These are phyloP conservation scores for Isatis lusitanica DNA, from an alignment of 441 rosid genomes.

Conservation along the genomic window DNA sequence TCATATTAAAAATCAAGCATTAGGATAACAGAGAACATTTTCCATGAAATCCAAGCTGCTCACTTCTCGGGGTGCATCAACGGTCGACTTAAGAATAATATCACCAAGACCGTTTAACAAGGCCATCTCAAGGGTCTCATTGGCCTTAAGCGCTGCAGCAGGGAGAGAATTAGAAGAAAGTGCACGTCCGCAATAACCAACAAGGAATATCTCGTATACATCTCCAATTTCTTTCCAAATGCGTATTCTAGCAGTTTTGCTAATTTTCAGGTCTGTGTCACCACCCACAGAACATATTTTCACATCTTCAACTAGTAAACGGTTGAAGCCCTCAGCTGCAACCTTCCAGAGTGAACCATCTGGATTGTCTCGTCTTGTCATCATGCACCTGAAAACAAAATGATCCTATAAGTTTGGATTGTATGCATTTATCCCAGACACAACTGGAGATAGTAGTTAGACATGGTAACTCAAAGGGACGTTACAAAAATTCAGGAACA, in stretches of 20 bases:
- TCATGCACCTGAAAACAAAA: slow-evolving; percentile 75
- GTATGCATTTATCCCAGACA: slow-evolving; percentile 19
- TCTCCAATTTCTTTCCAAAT: slow-evolving; percentile 98
- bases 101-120: slow-evolving; percentile 77
- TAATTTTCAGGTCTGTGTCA: slow-evolving; percentile 53
- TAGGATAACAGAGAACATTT: slow-evolving; percentile 4
- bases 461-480: neutral
- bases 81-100: slow-evolving; percentile 67
- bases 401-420: slow-evolving; percentile 22
- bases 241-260: slow-evolving; percentile 70
- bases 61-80: slow-evolving; percentile 88
- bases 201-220: slow-evolving; percentile 91
- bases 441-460: neutral
- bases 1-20: neutral
- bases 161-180: slow-evolving; percentile 81
- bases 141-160: slow-evolving; percentile 52
- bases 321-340: slow-evolving; percentile 91
- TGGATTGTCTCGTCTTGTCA: slow-evolving; percentile 92
- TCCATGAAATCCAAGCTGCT: slow-evolving; percentile 36
- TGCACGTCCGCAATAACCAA: slow-evolving; percentile 95
- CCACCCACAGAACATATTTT: slow-evolving; percentile 40
- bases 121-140: slow-evolving; percentile 90
- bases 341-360: slow-evolving; percentile 94
- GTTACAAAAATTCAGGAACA: neutral
- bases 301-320: slow-evolving; percentile 69